phyloP scores from a whole-genome alignment of 1,284 basidiomycete species.

The Sparassis latifolia region DNA sequence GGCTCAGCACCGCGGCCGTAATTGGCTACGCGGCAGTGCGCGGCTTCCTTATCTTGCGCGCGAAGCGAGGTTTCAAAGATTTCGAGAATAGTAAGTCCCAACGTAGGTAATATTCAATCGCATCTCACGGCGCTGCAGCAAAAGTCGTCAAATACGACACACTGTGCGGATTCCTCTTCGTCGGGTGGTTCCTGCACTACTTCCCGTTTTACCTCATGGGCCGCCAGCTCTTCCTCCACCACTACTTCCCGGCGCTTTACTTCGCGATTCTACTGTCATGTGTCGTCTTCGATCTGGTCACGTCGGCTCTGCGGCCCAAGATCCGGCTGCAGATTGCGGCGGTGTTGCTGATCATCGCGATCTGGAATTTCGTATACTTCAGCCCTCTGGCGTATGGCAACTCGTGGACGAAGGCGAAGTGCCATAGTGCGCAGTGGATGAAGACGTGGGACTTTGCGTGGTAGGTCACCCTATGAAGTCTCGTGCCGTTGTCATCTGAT shows the following conservation, averaged over 20 bases:
- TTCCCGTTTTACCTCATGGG: slow-evolving; percentile 95
- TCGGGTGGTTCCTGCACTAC: slow-evolving; percentile 95
- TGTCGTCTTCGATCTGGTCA: slow-evolving; percentile 80
- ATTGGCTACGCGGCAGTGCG: slow-evolving; percentile 63
- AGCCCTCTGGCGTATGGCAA: slow-evolving; percentile 83
- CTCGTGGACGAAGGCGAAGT: slow-evolving; percentile 82
- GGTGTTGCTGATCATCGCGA: slow-evolving; percentile 63
- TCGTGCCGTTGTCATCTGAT: too few species aligned
- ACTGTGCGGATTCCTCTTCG: slow-evolving; percentile 84
- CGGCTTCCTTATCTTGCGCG: slow-evolving; percentile 78
- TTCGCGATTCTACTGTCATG: slow-evolving; percentile 84
- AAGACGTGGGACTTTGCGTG: slow-evolving; percentile 97
- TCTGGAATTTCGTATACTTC: slow-evolving; percentile 79
- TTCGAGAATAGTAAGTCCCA: slow-evolving; percentile 77
- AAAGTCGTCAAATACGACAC: slow-evolving; percentile 90
- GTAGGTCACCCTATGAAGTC: slow-evolving; percentile 32
- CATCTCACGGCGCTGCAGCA: slow-evolving; percentile 38
- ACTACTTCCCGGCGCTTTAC: slow-evolving; percentile 95
- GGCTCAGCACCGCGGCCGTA: slow-evolving; percentile 71
- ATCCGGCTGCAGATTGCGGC: slow-evolving; percentile 77
- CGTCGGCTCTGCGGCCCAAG: slow-evolving; percentile 71
- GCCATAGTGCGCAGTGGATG: slow-evolving; percentile 76
- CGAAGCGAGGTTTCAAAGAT: slow-evolving; percentile 87
- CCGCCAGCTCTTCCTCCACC: slow-evolving; percentile 94
- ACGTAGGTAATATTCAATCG: neutral